Conservation (phyloP, 805 yeast genomes). For the Debaryomyces castellii region DNA sequence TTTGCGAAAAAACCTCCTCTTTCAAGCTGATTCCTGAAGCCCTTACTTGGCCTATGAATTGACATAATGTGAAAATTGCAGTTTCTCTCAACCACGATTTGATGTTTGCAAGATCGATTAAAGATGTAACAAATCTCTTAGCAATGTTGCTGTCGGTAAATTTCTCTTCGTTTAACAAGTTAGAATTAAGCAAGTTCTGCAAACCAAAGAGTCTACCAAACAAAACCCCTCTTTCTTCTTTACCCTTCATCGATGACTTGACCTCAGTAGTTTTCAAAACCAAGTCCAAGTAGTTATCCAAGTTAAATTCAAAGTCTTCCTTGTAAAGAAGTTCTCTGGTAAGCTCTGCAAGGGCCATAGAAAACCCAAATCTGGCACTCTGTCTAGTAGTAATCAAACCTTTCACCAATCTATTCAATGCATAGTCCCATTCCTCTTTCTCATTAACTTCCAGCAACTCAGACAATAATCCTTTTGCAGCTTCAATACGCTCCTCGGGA, state of each 20-base stretch:
- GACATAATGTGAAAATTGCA: conserved; percentile 66
- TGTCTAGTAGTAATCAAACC: conserved; percentile 84
- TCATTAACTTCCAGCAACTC: conserved; percentile 49
- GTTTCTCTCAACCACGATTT: conserved; percentile 91
- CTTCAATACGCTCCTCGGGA: conserved; percentile 65
- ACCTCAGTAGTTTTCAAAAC: conserved; percentile 35
- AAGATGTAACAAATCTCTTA: conserved; percentile 39
- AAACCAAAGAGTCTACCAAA: conserved; percentile 87
- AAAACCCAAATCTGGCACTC: conserved; percentile 82
- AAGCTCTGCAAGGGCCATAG: conserved; percentile 81
- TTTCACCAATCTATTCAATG: conserved; percentile 70
- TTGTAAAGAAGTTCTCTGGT: conserved; percentile 33
- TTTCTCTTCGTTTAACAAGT: conserved; percentile 20
- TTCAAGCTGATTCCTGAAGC: conserved; percentile 9
- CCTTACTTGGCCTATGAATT: conserved; percentile 30
- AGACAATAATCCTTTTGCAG: conserved; percentile 65
- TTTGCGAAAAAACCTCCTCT: conserved; percentile 20
- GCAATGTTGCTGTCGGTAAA: conserved; percentile 12
- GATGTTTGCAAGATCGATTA: conserved; percentile 56
- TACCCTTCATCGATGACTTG: conserved; percentile 58
- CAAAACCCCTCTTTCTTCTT: conserved; percentile 73
- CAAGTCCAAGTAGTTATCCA: conserved; percentile 35
- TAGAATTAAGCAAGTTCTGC: conserved; percentile 63
- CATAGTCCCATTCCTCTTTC: conserved; percentile 75
- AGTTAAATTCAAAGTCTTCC: conserved; percentile 29